These are phyloP conservation scores for Ustilago tritici DNA, from an alignment of 1,284 basidiomycete genomes.

Conservation along the genomic window DNA sequence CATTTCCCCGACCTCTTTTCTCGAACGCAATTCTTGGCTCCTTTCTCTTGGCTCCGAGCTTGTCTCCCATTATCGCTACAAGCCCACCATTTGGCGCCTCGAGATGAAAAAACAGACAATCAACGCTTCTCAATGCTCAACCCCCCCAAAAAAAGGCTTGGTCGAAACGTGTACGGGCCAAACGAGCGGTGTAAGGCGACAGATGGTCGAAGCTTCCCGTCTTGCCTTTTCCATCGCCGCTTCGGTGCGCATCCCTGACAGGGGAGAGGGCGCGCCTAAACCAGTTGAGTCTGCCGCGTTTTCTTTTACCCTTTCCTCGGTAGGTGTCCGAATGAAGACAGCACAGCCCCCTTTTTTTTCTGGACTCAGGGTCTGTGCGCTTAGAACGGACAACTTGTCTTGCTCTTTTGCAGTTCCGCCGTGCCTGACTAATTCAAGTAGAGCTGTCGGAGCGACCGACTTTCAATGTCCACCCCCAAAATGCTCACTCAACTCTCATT, in stretches of 20 bases:
- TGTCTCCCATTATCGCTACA: background rate
- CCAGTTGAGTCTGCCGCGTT: too few species aligned
- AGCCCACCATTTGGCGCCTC: too few species aligned
- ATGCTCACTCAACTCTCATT: background rate
- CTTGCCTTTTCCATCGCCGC: background rate
- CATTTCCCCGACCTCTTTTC: background rate
- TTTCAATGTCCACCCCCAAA: background rate
- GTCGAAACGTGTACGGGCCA: too few species aligned
- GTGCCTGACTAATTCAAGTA: background rate
- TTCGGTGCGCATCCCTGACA: background rate
- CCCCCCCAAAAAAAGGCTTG: too few species aligned
- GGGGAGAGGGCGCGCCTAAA: background rate
- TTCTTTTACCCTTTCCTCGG: background rate
- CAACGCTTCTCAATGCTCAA: too few species aligned
- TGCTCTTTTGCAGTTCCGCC: background rate
- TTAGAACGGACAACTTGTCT: background rate
- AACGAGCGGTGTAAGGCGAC: background rate
- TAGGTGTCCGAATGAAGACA: background rate
- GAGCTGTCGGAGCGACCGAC: background rate
- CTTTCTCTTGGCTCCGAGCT: background rate
- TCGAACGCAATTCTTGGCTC: background rate
- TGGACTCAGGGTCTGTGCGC: slow-evolving; percentile 1
- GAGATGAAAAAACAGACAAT: too few species aligned
- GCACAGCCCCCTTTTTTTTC: background rate
- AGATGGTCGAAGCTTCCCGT: background rate